Base-by-base conservation (phyloP, 208 protist species). In the Trypanosoma scelopori region DNA sequence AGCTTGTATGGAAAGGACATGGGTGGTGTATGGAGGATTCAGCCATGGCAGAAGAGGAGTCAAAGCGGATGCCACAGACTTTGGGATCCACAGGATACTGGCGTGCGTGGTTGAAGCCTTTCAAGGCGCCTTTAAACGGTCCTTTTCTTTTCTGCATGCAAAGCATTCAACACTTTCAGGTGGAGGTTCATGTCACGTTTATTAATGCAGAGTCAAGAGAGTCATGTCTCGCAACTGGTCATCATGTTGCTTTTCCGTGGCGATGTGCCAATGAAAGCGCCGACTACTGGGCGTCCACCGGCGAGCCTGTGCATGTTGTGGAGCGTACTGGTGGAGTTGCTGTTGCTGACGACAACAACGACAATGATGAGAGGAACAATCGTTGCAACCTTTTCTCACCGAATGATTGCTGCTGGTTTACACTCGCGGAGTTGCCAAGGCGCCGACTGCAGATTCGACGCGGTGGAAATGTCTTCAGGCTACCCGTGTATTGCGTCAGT, bases 11-110 rank as follows among this genome's bases (percentile, higher is more conserved):
- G 65, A n/a, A 63, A 6, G 35, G 22, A 16, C 9, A 62, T 47
- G 65, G 65, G 1, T 70, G 65, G 65, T 61, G 49, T 55, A 48
- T 70, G 41, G 65, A 70, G 16, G 65, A 62, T 53, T 6, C 46
- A 23, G 15, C 35, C 11, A n/a, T 60, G 27, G 27, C 55, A 22
- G 22, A 3, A 15, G 16, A 45, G 22, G 35, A 57, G 37, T 55
- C 46, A 51, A 50, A 42, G 23, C 7, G n/a, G 3, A 5, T 60
- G n/a, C 30, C 42, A 16, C 20, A 20, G 25, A 4, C 13, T 51
- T 18, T 22, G 7, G 43, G 35, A 23, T 42, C 55, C 15, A 20
- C 5, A 16, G 42, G 55, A n/a, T 62, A 62, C 23, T 58, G 55
- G 52, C 15, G 32, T 37, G 52, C 55, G 20, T 70, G 65, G 65